Base-by-base conservation (phyloP, 2,329 filamentous ascomycete species). In the Leptographium lundbergii region DNA sequence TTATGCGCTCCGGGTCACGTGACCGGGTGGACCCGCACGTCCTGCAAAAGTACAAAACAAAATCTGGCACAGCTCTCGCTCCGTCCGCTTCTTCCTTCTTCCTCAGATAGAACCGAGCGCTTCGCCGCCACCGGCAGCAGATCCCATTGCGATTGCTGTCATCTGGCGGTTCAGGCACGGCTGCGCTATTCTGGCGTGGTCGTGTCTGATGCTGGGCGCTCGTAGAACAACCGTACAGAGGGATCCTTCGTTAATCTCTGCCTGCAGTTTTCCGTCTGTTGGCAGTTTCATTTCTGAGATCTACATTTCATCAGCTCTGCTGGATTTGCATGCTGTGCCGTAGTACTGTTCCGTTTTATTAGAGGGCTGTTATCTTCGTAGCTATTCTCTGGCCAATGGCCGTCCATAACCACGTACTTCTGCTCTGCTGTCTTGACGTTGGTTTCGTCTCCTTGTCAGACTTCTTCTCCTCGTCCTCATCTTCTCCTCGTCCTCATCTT, bases 191-290 rank as follows among this genome's bases (percentile, higher is more conserved):
- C 65, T 65, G 58, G 58, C 39, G 57, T 36, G 34, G 51, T 53
- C n/a, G 6, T 50, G 50, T 60, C 61, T 60, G 52, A 54, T 60
- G 61, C 62, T 66, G 59, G 66, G 66, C 65, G 69, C 68, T 75
- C 72, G 72, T 67, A 79, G 77, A 79, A 71, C 66, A 76, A 74
- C 59, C 61, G 64, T 63, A 62, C 69, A 69, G 67, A 67, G 67
- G 63, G 76, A 77, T 79, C 77, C 75, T 72, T 79, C 77, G 77
- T 80, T 80, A 80, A 80, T 80, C 77, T 76, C 77, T 66, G 75
- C 71, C 75, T 73, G 66, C 73, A 73, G 71, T 71, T 65, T 34
- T 59, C 48, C 70, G 72, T 80, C 76, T 75, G 74, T 70, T 71
- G 74, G 72, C 71, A 74, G 77, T 80, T 80, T 80, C 77, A 80